Base-by-base conservation (phyloP, 2,329 filamentous ascomycete genomes). In the Microdochium nivale region DNA sequence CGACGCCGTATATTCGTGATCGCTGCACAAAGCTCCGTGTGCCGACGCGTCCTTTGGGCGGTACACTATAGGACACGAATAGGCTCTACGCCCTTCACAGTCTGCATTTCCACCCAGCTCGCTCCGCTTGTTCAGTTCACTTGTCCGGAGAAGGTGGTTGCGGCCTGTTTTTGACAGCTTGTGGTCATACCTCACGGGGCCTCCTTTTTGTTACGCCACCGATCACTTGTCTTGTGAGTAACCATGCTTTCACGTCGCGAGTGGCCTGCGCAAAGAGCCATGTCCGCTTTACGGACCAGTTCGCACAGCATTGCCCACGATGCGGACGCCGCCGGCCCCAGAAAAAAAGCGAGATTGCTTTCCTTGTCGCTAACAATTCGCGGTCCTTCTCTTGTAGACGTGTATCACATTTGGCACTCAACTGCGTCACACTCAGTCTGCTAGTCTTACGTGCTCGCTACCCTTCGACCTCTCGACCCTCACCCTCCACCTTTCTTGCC, bases 401-500 rank as follows among this genome's bases (percentile, higher is more conserved):
- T 44, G 40, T 21, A 44, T 21, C 40, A 23, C 16, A 5, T 23
- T 44, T 44, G 40, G 40, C 40, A 44, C 19, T 23, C 9, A 19
- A 44, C 40, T 44, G 40, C 40, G 52, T 53, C 53, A 48, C 56
- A 52, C 53, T 53, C 51, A 52, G 54, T 58, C 52, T 49, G 40
- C 40, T 19, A 44, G 40, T 7, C n/a, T 19, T 44, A 11, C 25
- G 49, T 52, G 51, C 55, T 55, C 50, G 47, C 52, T 56, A 51
- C 53, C 54, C 53, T 53, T 33, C 54, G 53, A 53, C 51, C 47
- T 40, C 50, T 54, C 25, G 47, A 54, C 56, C 52, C 49, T 47
- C 49, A 49, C 52, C 52, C 53, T 24, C 32, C 48, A 47, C 32
- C 25, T 51, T 52, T 58, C 59, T 59, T 54, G 65, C 66, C 67